Evolutionary conservation across 2,329 filamentous ascomycete species (phyloP).

Genomic region (Colletotrichum plurivorum): DNA sequence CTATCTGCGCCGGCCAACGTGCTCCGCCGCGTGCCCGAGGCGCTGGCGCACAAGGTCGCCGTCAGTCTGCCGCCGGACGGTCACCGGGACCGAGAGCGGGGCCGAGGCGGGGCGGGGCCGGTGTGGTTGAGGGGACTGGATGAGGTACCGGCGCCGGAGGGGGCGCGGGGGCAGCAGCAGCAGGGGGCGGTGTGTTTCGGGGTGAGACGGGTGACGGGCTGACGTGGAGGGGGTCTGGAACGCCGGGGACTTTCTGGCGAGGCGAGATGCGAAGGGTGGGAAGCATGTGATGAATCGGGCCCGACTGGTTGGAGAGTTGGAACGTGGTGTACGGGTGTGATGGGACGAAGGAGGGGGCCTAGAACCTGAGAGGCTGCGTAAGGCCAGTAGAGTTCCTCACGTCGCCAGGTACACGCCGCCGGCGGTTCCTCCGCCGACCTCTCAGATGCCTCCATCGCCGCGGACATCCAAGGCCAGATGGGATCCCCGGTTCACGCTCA

Average conservation of each 20-base stretch:
- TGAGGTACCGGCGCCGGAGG: conserved; percentile 1
- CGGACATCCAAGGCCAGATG: not conserved
- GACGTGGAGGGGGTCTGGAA: conserved; percentile 9
- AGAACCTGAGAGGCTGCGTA: conserved; percentile 1
- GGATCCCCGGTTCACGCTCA: no score
- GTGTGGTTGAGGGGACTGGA: conserved; percentile 13
- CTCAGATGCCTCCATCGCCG: not conserved
- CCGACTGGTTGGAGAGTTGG: conserved; percentile 12
- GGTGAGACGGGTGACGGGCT: conserved; percentile 19
- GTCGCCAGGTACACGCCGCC: not conserved
- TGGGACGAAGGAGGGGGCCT: conserved; percentile 12
- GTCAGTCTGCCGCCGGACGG: conserved; percentile 36
- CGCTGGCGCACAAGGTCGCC: conserved; percentile 35
- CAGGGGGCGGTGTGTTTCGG: conserved; percentile 18
- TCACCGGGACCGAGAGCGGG: conserved; percentile 17
- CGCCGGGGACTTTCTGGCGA: not conserved
- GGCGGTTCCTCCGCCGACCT: conserved; percentile 4
- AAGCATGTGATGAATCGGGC: conserved; percentile 14
- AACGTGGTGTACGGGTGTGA: not conserved
- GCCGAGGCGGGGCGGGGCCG: not conserved
- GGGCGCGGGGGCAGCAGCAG: not conserved
- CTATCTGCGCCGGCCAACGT: conserved; percentile 30
- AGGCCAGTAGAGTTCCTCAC: conserved; percentile 13
- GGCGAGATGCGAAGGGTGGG: not conserved
- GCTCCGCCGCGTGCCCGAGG: conserved; percentile 27